Conservation (phyloP, 2,329 filamentous ascomycete genomes). For the Parastagonospora nodorum region DNA sequence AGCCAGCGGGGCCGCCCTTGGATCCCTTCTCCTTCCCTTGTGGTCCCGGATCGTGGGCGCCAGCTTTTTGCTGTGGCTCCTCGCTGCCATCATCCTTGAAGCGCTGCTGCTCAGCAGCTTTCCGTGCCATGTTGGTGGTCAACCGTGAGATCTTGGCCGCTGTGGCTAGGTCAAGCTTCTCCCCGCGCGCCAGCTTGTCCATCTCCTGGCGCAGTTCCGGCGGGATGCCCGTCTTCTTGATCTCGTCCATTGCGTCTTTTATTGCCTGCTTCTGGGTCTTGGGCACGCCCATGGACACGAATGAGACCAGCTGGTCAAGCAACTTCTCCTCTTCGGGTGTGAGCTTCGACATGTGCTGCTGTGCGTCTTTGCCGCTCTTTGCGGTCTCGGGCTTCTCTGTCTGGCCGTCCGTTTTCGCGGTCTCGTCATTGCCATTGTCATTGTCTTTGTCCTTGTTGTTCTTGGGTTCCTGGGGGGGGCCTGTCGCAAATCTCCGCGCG, state of each 20-base stretch:
- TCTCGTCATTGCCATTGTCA: slow-evolving; percentile 20
- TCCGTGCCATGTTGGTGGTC: slow-evolving; percentile 61
- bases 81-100: slow-evolving; percentile 28
- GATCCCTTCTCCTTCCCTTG: slow-evolving; percentile 38
- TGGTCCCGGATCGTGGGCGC: slow-evolving; percentile 53
- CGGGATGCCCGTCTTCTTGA: slow-evolving; percentile 73
- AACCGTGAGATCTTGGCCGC: slow-evolving; percentile 66
- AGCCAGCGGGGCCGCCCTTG: slow-evolving; percentile 26
- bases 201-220: slow-evolving; percentile 68
- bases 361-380: slow-evolving; percentile 49
- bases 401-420: slow-evolving; percentile 37
- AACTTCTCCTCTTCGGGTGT: slow-evolving; percentile 61
- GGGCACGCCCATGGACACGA: slow-evolving; percentile 64
- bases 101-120: slow-evolving; percentile 50
- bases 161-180: slow-evolving; percentile 57
- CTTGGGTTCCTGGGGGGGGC: slow-evolving; percentile 39
- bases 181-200: slow-evolving; percentile 57
- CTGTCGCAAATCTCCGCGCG: slow-evolving; percentile 50
- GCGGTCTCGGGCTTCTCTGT: slow-evolving; percentile 34
- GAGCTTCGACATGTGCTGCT: slow-evolving; percentile 52
- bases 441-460: slow-evolving; percentile 32
- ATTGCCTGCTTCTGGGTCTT: slow-evolving; percentile 65
- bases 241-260: slow-evolving; percentile 63
- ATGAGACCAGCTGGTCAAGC: slow-evolving; percentile 62
- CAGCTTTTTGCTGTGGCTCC: slow-evolving; percentile 50